Conservation (phyloP, 768 basidiomycete genomes). For the Cytidiella melzeri region DNA sequence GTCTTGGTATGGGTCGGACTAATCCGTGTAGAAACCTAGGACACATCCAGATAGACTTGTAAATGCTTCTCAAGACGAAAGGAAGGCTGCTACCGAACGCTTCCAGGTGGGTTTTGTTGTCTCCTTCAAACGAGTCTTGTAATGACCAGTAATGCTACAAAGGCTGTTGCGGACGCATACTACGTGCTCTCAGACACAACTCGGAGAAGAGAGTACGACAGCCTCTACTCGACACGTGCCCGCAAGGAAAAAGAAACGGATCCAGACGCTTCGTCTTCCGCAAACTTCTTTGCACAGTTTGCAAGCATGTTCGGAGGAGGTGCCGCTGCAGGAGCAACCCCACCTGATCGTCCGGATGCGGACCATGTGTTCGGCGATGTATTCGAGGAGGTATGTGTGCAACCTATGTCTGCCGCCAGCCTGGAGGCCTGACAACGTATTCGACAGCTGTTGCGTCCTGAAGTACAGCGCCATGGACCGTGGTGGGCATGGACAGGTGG, state of each 20-base stretch:
- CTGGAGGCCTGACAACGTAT: no score
- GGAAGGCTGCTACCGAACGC: slow-evolving; percentile 67
- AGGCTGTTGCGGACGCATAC: slow-evolving; percentile 92
- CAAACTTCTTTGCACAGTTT: slow-evolving; percentile 71
- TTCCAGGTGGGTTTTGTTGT: slow-evolving; percentile 56
- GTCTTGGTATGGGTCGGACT: slow-evolving; percentile 1
- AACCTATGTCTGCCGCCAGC: neutral
- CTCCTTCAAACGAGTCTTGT: neutral
- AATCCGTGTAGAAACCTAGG: slow-evolving; percentile 34
- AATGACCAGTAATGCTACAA: slow-evolving; percentile 9
- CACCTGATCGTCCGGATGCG: slow-evolving; percentile 57
- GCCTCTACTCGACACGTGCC: slow-evolving; percentile 50
- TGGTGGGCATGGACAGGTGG: slow-evolving; percentile 76
- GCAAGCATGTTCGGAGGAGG: slow-evolving; percentile 57
- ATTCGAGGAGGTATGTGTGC: slow-evolving; percentile 86
- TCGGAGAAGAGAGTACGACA: slow-evolving; percentile 68
- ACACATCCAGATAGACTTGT: slow-evolving; percentile 85
- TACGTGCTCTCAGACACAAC: slow-evolving; percentile 82
- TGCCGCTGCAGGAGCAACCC: slow-evolving; percentile 25
- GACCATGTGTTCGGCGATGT: slow-evolving; percentile 83
- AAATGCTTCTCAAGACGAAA: slow-evolving; percentile 66
- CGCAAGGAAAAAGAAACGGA: slow-evolving; percentile 48
- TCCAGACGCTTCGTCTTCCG: slow-evolving; percentile 51
- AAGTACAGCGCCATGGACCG: slow-evolving; percentile 63
- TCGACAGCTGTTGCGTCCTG: slow-evolving; percentile 66